These are phyloP conservation scores for Annulohypoxylon moriforme DNA, from an alignment of 495 filamentous ascomycete genomes.

Conservation along the genomic window DNA sequence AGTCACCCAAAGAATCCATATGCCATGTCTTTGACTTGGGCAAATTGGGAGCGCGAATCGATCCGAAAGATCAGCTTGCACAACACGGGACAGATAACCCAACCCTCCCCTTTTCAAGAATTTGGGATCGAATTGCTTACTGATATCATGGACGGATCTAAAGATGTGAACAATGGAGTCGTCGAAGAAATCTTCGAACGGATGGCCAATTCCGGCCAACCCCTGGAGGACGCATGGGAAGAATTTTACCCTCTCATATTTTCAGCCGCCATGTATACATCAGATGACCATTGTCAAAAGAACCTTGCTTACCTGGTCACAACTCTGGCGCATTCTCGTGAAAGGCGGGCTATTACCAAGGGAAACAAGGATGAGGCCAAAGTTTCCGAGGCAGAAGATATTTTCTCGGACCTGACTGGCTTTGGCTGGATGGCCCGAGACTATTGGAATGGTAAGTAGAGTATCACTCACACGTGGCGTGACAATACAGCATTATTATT, in stretches of 20 bases:
- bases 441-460: not conserved
- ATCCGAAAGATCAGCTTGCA: not conserved
- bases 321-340: not conserved
- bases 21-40: not conserved
- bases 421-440: constrained; percentile 1
- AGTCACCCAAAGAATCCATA: not conserved
- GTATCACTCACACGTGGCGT: not conserved
- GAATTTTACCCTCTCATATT: not conserved
- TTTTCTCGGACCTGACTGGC: not conserved
- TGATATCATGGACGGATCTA: not conserved
- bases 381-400: not conserved
- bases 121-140: not conserved
- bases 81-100: not conserved
- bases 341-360: not conserved
- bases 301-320: not conserved
- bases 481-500: not conserved
- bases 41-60: not conserved
- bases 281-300: not conserved
- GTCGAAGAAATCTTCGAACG: not conserved
- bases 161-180: not conserved
- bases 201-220: not conserved
- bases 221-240: not conserved
- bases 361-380: not conserved
- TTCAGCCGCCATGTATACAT: not conserved
- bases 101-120: not conserved